Conservation (phyloP, 2,329 filamentous ascomycete genomes). For the Clathrospora elynae region DNA sequence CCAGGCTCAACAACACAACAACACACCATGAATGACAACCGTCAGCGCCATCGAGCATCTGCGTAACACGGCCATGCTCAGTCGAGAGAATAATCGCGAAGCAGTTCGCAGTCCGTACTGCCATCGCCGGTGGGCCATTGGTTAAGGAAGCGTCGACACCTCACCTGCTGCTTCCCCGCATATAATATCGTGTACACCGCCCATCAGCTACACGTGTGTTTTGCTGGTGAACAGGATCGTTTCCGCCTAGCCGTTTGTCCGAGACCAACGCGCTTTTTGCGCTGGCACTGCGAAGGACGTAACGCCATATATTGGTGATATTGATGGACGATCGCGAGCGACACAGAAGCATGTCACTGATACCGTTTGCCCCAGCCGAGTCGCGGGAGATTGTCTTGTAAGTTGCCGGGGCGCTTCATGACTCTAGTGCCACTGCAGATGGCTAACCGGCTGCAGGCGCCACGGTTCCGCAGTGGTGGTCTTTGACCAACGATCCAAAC, state of each 20-base stretch:
- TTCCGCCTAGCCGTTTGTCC: conserved; percentile 3
- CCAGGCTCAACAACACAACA: conserved; percentile 26
- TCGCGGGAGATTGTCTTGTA: conserved; percentile 81
- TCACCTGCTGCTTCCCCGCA: conserved; percentile 31
- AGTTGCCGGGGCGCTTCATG: conserved; percentile 43
- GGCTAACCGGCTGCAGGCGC: conserved; percentile 63
- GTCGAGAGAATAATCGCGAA: conserved; percentile 15
- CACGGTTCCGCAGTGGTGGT: conserved; percentile 92
- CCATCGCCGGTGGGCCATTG: conserved; percentile 20
- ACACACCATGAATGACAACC: conserved; percentile 30
- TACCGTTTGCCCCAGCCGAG: conserved; percentile 75
- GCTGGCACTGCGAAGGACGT: conserved; percentile 2
- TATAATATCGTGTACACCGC: conserved; percentile 1
- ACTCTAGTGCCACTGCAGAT: not conserved
- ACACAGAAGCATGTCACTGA: conserved; percentile 65
- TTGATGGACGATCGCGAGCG: conserved; percentile 42
- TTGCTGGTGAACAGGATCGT: conserved; percentile 8
- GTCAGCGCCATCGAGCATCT: conserved; percentile 14
- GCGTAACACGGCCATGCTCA: conserved; percentile 19
- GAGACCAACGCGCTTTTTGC: not conserved
- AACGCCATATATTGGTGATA: conserved; percentile 14
- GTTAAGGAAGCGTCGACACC: conserved; percentile 16
- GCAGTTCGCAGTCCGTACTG: conserved; percentile 16
- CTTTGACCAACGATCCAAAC: conserved; percentile 81
- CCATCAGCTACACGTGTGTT: conserved; percentile 2